A percentile compares a stretch with the other conserved stretches of the same genome.
phyloP scores from a whole-genome alignment of 1,284 basidiomycete genomes.

The Papiliotrema fonsecae region DNA sequence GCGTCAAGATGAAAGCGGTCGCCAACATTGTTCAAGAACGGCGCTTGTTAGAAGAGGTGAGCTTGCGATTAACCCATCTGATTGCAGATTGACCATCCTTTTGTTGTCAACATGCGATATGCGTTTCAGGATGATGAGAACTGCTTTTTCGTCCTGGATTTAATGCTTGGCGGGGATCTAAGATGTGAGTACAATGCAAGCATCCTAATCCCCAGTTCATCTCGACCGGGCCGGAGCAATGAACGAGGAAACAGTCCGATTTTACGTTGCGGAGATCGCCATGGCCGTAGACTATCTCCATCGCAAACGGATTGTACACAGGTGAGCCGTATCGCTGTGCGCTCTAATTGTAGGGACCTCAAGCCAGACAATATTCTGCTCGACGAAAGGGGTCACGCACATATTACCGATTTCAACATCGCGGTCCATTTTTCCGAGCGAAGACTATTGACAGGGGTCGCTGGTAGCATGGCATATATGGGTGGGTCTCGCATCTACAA shows the following conservation, averaged over 20 bases:
- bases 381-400: constrained; percentile 86
- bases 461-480: constrained; percentile 99
- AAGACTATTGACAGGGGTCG: constrained; percentile 76
- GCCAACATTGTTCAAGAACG: constrained; percentile 96
- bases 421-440: constrained; percentile 92
- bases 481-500: constrained; percentile 34
- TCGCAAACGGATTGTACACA: constrained; percentile 84
- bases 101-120: constrained; percentile 89
- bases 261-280: constrained; percentile 86
- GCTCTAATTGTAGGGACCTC: constrained; percentile 60
- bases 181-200: constrained; percentile 60
- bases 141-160: constrained; percentile 93
- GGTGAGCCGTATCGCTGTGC: constrained; percentile 54
- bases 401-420: constrained; percentile 97
- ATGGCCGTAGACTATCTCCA: constrained; percentile 86
- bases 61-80: constrained; percentile 9
- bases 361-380: constrained; percentile 97
- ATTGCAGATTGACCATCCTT: constrained; percentile 84
- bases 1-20: constrained; percentile 96
- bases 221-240: constrained; percentile 73
- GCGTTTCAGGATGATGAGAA: constrained; percentile 98
- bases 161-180: constrained; percentile 93
- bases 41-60: constrained; percentile 81
- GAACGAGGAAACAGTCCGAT: constrained; percentile 74
- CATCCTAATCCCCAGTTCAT: constrained; percentile 60